Evolutionary conservation across 371 early-diverging fungal genomes (phyloP).

Genomic region (Mucor lusitanicus): DNA sequence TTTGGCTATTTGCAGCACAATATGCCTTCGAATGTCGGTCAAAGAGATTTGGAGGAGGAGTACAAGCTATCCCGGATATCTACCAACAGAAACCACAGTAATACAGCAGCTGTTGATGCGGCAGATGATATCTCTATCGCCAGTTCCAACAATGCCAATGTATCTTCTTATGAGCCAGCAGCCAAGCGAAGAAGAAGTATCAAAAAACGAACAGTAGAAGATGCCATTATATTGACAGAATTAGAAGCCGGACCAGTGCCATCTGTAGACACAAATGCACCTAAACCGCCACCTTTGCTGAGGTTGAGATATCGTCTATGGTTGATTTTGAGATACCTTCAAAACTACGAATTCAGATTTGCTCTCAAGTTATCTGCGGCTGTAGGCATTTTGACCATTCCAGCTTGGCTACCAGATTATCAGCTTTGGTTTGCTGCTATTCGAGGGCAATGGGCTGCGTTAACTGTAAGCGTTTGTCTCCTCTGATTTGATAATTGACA

Average conservation of each 20-base stretch:
- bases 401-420: slow-evolving; percentile 49
- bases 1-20: slow-evolving; percentile 22
- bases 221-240: background rate
- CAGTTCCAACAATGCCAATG: background rate
- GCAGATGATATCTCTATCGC: background rate
- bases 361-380: slow-evolving; percentile 56
- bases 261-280: background rate
- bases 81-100: slow-evolving; percentile 16
- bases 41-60: slow-evolving; percentile 30
- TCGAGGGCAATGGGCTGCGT: slow-evolving; percentile 58
- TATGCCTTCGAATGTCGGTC: slow-evolving; percentile 16
- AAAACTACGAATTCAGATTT: slow-evolving; percentile 54
- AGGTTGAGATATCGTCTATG: slow-evolving; percentile 48
- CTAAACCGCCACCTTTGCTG: slow-evolving; percentile 21
- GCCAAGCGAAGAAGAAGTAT: background rate
- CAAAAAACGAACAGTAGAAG: background rate
- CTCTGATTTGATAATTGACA: background rate
- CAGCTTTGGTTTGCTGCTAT: slow-evolving; percentile 33
- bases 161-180: background rate
- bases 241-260: background rate
- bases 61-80: slow-evolving; percentile 26
- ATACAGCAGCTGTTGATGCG: background rate
- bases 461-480: slow-evolving; percentile 30
- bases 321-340: slow-evolving; percentile 40
- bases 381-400: slow-evolving; percentile 40